Base-by-base conservation (phyloP, 768 basidiomycete genomes). In the Boletus fagicola region DNA sequence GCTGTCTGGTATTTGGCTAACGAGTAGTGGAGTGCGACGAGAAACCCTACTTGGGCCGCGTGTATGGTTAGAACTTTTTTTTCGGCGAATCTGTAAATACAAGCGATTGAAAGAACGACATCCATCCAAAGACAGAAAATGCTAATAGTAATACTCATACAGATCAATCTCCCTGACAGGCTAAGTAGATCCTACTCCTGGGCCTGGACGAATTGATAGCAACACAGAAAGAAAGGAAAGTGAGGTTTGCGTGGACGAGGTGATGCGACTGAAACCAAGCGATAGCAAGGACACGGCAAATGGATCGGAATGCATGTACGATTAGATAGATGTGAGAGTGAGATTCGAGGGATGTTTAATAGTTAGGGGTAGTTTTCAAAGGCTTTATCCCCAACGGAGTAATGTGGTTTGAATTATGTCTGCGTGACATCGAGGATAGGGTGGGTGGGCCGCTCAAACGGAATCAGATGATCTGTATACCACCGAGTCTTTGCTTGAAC, bases 361-460 rank as follows among this genome's bases (percentile, higher is more conserved):
- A 39, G 36, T 13, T 3, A 6, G 22, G 42, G 4, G 11, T 38
- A 18, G 13, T 6, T n/a, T 46, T 30, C 26, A 20, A 51, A 2
- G 4, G 46, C 18, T 31, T 51, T 28, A 64, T 59, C 62, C 60
- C 26, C 63, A 22, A 47, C 38, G 12, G 62, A 35, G 35, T 59
- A 62, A 31, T 49, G 4, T 47, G 58, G 57, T 42, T 42, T 53
- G 24, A 28, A 44, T 52, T 6, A 30, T 36, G 13, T 33, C 52
- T 61, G 56, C 10, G 2, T 12, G n/a, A 11, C 43, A 39, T 49
- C 28, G 30, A 39, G 18, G 16, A 49, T 22, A 18, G 15, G 11
- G 20, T 45, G 20, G 26, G n/a, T 35, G 20, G 30, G 5, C n/a
- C 4, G 8, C 13, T 20, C 10, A 12, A 48, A 30, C 1, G 26